Evolutionary conservation across 2,329 filamentous ascomycete genomes (phyloP).

Genomic region (Claviceps capensis): DNA sequence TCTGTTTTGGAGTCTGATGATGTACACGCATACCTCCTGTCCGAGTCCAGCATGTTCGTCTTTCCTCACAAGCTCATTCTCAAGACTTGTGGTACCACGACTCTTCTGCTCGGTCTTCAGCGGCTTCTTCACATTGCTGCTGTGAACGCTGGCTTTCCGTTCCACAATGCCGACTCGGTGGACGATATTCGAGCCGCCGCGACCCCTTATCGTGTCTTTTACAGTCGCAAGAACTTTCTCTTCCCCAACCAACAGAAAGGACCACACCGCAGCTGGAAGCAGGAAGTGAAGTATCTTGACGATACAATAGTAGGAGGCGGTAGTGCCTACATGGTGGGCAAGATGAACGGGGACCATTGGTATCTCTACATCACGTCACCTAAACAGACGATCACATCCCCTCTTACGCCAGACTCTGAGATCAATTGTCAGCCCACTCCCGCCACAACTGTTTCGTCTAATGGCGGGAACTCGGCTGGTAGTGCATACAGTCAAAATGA

Average conservation of each 20-base stretch:
- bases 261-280: slow-evolving; percentile 93
- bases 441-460: slow-evolving; percentile 41
- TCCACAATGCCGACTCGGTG: slow-evolving; percentile 52
- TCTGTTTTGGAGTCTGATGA: slow-evolving; percentile 88
- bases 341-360: slow-evolving; percentile 99
- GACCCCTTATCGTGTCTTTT: slow-evolving; percentile 90
- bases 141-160: slow-evolving; percentile 75
- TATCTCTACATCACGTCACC: slow-evolving; percentile 94
- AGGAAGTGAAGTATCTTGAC: slow-evolving; percentile 88
- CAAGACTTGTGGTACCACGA: slow-evolving; percentile 97
- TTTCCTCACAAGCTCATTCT: slow-evolving; percentile 99
- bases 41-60: slow-evolving; percentile 99
- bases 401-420: slow-evolving; percentile 55
- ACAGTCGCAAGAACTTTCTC: slow-evolving; percentile 96
- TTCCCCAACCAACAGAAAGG: slow-evolving; percentile 90
- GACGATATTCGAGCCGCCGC: slow-evolving; percentile 62
- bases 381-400: slow-evolving; percentile 64
- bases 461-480: slow-evolving; percentile 26
- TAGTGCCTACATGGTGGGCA: slow-evolving; percentile 98
- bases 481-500: slow-evolving; percentile 39
- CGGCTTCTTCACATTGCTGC: slow-evolving; percentile 89
- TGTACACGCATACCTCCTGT: slow-evolving; percentile 91
- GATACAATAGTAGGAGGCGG: slow-evolving; percentile 83
- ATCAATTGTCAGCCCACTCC: slow-evolving; percentile 20
- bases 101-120: slow-evolving; percentile 75